phyloP scores from a whole-genome alignment of 768 basidiomycete genomes.

The Leccinum uliginosum region DNA sequence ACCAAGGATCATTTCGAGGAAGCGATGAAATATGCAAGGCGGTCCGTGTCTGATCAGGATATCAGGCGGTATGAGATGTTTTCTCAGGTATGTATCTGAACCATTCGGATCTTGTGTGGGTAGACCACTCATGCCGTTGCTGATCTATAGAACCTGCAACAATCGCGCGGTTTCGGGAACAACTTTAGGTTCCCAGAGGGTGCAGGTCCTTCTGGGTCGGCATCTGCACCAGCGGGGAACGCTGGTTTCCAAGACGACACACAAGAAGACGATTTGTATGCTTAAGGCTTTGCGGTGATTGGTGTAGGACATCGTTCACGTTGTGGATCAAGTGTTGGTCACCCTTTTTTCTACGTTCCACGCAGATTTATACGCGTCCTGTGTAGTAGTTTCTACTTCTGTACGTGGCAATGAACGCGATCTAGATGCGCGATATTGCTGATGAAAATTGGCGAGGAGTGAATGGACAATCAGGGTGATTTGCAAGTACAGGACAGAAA shows the following conservation, averaged over 20 bases:
- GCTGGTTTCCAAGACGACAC: slow-evolving; percentile 81
- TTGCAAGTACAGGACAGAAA: too few species aligned
- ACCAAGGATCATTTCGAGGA: slow-evolving; percentile 95
- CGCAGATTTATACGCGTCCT: background rate
- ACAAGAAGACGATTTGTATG: slow-evolving; percentile 89
- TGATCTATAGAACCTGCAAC: slow-evolving; percentile 63
- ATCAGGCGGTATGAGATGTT: slow-evolving; percentile 99
- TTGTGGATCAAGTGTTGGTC: background rate
- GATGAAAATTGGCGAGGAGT: too few species aligned
- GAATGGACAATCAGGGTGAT: too few species aligned
- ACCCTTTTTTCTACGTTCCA: background rate
- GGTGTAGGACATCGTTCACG: background rate
- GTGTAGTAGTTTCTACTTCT: slow-evolving; percentile 6
- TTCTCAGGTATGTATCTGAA: slow-evolving; percentile 57
- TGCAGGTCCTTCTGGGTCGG: slow-evolving; percentile 31
- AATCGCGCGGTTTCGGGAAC: slow-evolving; percentile 88
- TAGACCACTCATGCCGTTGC: background rate
- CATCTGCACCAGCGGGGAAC: slow-evolving; percentile 53
- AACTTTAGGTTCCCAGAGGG: slow-evolving; percentile 98
- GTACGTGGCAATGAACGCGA: slow-evolving; percentile 4
- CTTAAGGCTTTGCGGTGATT: slow-evolving; percentile 35
- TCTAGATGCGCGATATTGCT: slow-evolving; percentile 2
- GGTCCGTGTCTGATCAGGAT: slow-evolving; percentile 94
- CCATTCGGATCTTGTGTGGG: background rate
- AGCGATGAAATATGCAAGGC: slow-evolving; percentile 96